Evolutionary conservation across 176 grass and related monocot genomes (phyloP).

Genomic region (Tillandsia fasciculata): DNA sequence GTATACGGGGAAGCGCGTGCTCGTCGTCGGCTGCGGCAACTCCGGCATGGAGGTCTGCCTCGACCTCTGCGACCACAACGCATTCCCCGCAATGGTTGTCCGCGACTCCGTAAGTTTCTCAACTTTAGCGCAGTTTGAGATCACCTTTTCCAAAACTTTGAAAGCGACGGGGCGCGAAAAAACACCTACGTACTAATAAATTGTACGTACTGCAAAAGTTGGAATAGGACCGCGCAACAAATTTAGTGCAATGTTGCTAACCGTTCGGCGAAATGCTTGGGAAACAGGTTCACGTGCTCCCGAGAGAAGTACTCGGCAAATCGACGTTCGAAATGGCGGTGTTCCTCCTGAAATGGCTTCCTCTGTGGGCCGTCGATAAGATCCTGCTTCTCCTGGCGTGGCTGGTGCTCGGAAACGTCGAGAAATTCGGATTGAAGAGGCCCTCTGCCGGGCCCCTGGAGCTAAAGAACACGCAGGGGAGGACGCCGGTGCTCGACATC

Average conservation of each 20-base stretch:
- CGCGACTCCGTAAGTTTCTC: slow-evolving; percentile 54
- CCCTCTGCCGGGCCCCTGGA: slow-evolving; percentile 38
- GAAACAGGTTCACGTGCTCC: slow-evolving; percentile 64
- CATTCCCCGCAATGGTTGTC: slow-evolving; percentile 63
- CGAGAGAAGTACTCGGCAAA: slow-evolving; percentile 53
- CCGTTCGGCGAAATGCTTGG: no score
- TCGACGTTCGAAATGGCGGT: slow-evolving; percentile 63
- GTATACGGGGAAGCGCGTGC: slow-evolving; percentile 50
- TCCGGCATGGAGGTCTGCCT: slow-evolving; percentile 85
- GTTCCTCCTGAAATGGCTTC: slow-evolving; percentile 49
- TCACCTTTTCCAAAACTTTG: not conserved
- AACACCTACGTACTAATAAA: no score
- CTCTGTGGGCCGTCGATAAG: slow-evolving; percentile 51
- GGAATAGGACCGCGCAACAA: no score
- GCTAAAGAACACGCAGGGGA: slow-evolving; percentile 59
- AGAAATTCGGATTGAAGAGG: slow-evolving; percentile 41
- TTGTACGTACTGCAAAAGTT: no score
- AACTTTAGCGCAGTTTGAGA: not conserved
- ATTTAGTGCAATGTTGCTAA: no score
- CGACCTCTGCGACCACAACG: slow-evolving; percentile 68
- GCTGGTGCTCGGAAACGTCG: slow-evolving; percentile 51
- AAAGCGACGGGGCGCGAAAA: no score
- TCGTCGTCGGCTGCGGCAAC: slow-evolving; percentile 76
- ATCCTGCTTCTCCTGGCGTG: slow-evolving; percentile 54
- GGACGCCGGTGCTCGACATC: slow-evolving; percentile 63